Conservation (phyloP, 208 protist genomes). For the Leptomonas pyrrhocoris region DNA sequence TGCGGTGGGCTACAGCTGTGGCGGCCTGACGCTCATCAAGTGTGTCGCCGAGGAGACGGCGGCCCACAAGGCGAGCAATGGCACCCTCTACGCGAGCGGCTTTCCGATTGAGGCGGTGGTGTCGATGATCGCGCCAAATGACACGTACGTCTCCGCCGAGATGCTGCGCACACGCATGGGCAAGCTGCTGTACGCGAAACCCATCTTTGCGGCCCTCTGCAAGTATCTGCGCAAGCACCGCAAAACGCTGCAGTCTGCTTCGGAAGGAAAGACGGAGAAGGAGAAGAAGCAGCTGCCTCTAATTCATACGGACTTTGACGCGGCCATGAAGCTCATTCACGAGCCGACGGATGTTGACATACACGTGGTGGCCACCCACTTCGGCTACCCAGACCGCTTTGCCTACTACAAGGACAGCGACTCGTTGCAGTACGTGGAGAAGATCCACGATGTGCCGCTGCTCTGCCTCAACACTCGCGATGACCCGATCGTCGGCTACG, state of each 20-base stretch:
- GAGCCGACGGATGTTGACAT: constrained; percentile 42
- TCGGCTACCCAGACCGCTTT: constrained; percentile 37
- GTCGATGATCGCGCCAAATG: constrained; percentile 48
- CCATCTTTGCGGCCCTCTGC: constrained; percentile 35
- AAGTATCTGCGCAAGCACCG: constrained; percentile 53
- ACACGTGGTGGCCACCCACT: constrained; percentile 51
- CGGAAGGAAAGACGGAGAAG: constrained; percentile 22
- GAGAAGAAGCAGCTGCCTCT: constrained; percentile 23
- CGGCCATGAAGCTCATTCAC: constrained; percentile 20
- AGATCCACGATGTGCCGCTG: constrained; percentile 35
- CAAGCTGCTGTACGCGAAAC: constrained; percentile 39
- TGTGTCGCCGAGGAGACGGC: constrained; percentile 52
- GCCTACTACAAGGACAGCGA: constrained; percentile 58
- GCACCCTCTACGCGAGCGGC: constrained; percentile 18
- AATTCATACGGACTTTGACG: constrained; percentile 21
- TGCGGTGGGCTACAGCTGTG: constrained; percentile 60
- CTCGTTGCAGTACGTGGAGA: constrained; percentile 38
- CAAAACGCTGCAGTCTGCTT: constrained; percentile 26
- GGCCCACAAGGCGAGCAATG: constrained; percentile 6
- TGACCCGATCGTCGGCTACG: constrained; percentile 53
- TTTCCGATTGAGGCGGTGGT: constrained; percentile 33
- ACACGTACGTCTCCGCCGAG: constrained; percentile 39
- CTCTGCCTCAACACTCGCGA: constrained; percentile 54
- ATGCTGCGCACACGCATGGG: constrained; percentile 32
- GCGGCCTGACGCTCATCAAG: constrained; percentile 45